A percentile compares a stretch with the other conserved stretches of the same genome.
phyloP scores from a whole-genome alignment of 2,329 filamentous ascomycete species.

The Fusarium haematococcum region DNA sequence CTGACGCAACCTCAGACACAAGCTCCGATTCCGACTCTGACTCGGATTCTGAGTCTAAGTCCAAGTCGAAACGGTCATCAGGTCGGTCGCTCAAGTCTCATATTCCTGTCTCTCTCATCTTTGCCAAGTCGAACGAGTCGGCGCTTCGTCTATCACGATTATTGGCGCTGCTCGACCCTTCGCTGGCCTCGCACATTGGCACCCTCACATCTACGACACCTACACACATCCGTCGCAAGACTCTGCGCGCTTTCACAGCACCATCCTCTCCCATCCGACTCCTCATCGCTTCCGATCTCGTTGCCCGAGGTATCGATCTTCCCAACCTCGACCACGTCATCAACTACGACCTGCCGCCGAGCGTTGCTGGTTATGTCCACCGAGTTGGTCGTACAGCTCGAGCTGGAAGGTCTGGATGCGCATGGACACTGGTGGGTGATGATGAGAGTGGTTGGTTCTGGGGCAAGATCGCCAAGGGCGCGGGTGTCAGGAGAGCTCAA shows the following conservation, averaged over 20 bases:
- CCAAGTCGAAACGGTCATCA: slow-evolving; percentile 18
- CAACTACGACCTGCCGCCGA: slow-evolving; percentile 92
- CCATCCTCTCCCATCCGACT: slow-evolving; percentile 76
- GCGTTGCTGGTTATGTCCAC: slow-evolving; percentile 87
- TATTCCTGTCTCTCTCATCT: slow-evolving; percentile 74
- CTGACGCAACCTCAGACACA: slow-evolving; percentile 45
- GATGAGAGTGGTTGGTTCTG: slow-evolving; percentile 93
- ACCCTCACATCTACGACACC: slow-evolving; percentile 83
- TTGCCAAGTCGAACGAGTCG: slow-evolving; percentile 90
- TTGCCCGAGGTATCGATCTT: slow-evolving; percentile 89
- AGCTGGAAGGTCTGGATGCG: slow-evolving; percentile 79
- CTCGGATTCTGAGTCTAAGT: slow-evolving; percentile 46
- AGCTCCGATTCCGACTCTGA: slow-evolving; percentile 43
- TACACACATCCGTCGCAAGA: slow-evolving; percentile 76
- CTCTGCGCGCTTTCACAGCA: slow-evolving; percentile 74
- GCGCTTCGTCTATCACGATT: slow-evolving; percentile 89
- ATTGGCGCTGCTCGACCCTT: slow-evolving; percentile 73
- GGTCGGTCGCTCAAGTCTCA: slow-evolving; percentile 40
- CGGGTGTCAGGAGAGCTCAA: slow-evolving; percentile 58
- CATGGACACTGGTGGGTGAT: slow-evolving; percentile 88
- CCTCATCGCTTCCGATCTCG: slow-evolving; percentile 92
- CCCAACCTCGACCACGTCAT: slow-evolving; percentile 84
- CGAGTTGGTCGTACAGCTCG: slow-evolving; percentile 91
- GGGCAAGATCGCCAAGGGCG: slow-evolving; percentile 77
- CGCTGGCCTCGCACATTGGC: slow-evolving; percentile 67